phyloP scores from a whole-genome alignment of 2,329 filamentous ascomycete species.

The Achaetomium macrosporum region DNA sequence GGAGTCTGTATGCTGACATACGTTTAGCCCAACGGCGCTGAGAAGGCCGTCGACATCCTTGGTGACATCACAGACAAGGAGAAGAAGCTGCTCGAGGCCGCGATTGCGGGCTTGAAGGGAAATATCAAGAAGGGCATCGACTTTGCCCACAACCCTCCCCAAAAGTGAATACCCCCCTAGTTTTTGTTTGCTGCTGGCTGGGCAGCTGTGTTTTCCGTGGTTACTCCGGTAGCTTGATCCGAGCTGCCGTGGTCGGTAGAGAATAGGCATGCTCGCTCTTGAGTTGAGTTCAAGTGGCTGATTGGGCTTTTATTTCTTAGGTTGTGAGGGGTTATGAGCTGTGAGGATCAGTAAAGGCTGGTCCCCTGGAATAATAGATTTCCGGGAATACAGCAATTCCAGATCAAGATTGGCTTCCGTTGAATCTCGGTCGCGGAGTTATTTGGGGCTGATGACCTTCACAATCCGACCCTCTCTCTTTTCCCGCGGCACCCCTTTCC shows the following conservation, averaged over 20 bases:
- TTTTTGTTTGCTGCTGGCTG: constrained; percentile 4
- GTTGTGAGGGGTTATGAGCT: constrained; percentile 23
- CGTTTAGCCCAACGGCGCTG: constrained; percentile 68
- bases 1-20: constrained; percentile 25
- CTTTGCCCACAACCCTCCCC: constrained; percentile 80
- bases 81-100: constrained; percentile 75
- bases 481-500: too few species aligned
- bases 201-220: constrained; percentile 4
- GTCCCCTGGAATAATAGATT: too few species aligned
- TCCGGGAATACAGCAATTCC: too few species aligned
- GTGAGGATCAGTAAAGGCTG: too few species aligned
- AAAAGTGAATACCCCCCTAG: constrained; percentile 63
- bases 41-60: constrained; percentile 80
- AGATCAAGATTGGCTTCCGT: too few species aligned
- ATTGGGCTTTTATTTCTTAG: constrained; percentile 27
- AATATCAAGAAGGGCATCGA: constrained; percentile 93
- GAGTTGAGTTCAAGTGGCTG: constrained; percentile 23
- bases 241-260: constrained; percentile 20
- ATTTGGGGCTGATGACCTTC: too few species aligned
- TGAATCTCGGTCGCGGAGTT: too few species aligned
- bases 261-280: constrained; percentile 16
- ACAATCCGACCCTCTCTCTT: too few species aligned
- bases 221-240: constrained; percentile 10
- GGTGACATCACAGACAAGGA: constrained; percentile 74
- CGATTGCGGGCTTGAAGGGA: constrained; percentile 72